Base-by-base conservation (phyloP, 2,329 filamentous ascomycete genomes). In the Pseudocercospora musae region DNA sequence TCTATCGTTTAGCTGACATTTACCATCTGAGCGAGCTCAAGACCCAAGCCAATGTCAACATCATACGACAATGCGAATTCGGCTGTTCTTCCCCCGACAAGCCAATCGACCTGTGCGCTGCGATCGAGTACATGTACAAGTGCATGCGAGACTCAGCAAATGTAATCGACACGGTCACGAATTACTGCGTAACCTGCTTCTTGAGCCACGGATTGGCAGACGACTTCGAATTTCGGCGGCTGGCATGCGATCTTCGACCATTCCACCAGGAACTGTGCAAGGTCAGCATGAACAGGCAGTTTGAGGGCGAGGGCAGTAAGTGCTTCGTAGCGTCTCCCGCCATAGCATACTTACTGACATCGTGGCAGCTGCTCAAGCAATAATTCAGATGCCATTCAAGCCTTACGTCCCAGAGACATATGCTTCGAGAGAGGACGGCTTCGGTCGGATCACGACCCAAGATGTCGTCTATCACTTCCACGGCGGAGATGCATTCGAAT, bases 111-210 rank as follows among this genome's bases (percentile, higher is more conserved):
- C 68, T 82, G 1, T 76, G 75, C 60, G 69, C 71, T 6, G 75
- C 77, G 2, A 77, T 81, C 48, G 67, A 69, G 9, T 76, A 70
- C 58, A 54, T 68, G 11, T 76, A 76, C 65, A 57, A 67, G 33
- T 53, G 74, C 48, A 62, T 75, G 23, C 54, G 59, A 8, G 60
- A 66, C 7, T 66, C 75, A 48, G 64, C 68, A 18, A 65, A 69
- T 18, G 68, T 80, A 4, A 64, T 78, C 7, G 73, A 78, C 46
- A 76, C 74, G 0, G 69, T 81, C 15, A 70, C 79, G 54, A 74
- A 79, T 65, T 81, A 80, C 68, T 80, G 78, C 62, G 71, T 81
- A 20, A 70, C 72, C 6, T 81, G 80, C 68, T 80, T 78, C 62
- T 68, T 80, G 20, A 69, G 71, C 8, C 78, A 81, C 62, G 65